Evolutionary conservation across 208 protist genomes (phyloP).

Genomic region (Phytomonas francai): DNA sequence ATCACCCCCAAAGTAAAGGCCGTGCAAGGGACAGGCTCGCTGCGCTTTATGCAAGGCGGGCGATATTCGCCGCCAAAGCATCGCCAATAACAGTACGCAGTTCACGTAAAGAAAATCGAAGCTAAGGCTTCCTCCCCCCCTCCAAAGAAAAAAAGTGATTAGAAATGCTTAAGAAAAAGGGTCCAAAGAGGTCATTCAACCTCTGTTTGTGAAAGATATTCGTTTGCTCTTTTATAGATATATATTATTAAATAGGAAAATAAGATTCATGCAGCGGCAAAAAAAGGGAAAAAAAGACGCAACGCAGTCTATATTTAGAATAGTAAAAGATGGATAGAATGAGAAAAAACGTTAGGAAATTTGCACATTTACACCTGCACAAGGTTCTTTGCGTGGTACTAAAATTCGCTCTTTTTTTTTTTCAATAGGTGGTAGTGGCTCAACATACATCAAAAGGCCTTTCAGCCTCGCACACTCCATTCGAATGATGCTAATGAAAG

Average conservation of each 20-base stretch:
- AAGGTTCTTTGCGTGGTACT: background rate
- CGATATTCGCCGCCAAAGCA: no score
- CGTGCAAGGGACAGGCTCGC: no score
- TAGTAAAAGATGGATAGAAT: no score
- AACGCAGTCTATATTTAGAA: background rate
- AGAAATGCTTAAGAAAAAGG: no score
- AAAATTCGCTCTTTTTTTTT: constrained; percentile 6
- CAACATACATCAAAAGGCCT: background rate
- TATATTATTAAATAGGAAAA: no score
- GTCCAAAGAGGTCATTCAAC: no score
- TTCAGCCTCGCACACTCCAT: background rate
- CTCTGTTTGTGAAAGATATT: no score
- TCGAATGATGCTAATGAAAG: constrained; percentile 6
- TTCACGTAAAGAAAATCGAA: background rate
- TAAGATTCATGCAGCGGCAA: background rate
- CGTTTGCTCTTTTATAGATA: no score
- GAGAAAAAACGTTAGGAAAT: background rate
- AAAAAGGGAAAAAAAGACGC: constrained; percentile 5
- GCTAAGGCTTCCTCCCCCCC: no score
- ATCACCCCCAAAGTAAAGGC: background rate
- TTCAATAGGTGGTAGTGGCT: background rate
- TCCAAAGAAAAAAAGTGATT: no score
- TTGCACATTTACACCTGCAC: background rate
- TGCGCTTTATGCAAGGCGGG: no score
- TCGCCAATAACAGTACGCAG: no score